Percentiles rank a stretch among this genome's conserved stretches.
Conservation (phyloP, 106 monocot species). For the Dendrobium chrysotoxum region DNA sequence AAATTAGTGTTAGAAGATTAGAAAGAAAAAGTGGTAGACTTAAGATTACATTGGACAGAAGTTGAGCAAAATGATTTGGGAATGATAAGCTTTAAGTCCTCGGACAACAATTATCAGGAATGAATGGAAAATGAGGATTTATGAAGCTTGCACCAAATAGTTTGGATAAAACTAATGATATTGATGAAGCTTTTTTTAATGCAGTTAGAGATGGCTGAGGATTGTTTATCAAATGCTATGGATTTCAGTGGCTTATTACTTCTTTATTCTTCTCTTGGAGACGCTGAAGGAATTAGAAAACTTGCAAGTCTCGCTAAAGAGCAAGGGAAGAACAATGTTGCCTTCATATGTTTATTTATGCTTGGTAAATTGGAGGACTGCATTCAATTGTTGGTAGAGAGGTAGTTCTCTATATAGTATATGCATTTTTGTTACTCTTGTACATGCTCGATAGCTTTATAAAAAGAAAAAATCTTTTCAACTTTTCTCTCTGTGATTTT, state of each 20-base stretch:
- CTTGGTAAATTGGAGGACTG: conserved; percentile 90
- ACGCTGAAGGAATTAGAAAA: conserved; percentile 71
- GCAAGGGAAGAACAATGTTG: conserved; percentile 97
- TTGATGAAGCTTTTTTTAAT: background rate
- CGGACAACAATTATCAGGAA: background rate
- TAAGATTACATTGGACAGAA: background rate
- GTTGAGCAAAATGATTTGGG: background rate
- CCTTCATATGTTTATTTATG: conserved; percentile 89
- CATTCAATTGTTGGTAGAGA: conserved; percentile 70
- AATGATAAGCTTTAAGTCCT: no score
- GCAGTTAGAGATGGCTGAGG: conserved; percentile 91
- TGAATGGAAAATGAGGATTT: background rate
- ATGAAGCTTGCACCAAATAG: no score
- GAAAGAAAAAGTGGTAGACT: background rate
- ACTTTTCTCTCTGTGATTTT: background rate
- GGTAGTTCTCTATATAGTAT: conserved; percentile 28
- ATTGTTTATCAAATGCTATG: conserved; percentile 75
- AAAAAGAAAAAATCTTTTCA: no score
- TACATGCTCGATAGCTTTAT: background rate
- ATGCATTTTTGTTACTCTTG: background rate
- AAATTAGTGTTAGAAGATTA: no score
- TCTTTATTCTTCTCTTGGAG: conserved; percentile 82
- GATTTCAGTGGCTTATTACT: conserved; percentile 90
- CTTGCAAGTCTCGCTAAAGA: conserved; percentile 78
- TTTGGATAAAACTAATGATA: no score